phyloP scores from a whole-genome alignment of 441 rosid genomes.

The Mallotus repandus region DNA sequence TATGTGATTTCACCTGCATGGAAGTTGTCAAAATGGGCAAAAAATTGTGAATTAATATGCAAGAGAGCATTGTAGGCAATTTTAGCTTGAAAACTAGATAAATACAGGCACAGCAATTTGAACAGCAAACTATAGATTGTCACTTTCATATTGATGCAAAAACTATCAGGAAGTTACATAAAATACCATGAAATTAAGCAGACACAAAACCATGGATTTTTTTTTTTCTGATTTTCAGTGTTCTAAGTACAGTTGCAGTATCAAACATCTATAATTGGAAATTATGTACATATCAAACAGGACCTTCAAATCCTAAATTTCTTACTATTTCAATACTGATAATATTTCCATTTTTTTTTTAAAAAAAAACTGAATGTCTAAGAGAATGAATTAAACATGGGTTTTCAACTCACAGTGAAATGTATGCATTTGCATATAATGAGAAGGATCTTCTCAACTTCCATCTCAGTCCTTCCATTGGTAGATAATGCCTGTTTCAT shows the following conservation, averaged over 20 bases:
- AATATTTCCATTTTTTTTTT: neutral
- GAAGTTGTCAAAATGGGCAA: slow-evolving; percentile 24
- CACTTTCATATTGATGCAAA: neutral
- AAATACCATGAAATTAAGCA: neutral
- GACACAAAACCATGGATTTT: neutral
- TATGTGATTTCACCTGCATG: slow-evolving; percentile 73
- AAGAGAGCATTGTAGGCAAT: slow-evolving; percentile 15
- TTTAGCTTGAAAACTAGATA: neutral
- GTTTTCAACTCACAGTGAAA: slow-evolving; percentile 59
- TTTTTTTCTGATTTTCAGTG: neutral
- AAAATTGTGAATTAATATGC: slow-evolving; percentile 25
- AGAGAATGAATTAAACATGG: neutral
- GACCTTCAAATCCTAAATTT: neutral
- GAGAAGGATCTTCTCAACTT: slow-evolving; percentile 60
- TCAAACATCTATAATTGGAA: neutral
- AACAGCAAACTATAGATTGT: neutral
- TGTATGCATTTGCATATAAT: slow-evolving; percentile 71
- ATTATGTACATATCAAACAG: neutral
- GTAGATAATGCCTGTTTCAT: slow-evolving; percentile 53
- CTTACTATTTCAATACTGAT: neutral
- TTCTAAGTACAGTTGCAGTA: neutral
- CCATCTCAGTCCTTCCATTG: slow-evolving; percentile 35
- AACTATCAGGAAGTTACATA: neutral
- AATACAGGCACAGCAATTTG: neutral
- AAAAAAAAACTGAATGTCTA: neutral